These are phyloP conservation scores for Penicillium sp. DNA, from an alignment of 2,329 filamentous ascomycete genomes.

Conservation along the genomic window DNA sequence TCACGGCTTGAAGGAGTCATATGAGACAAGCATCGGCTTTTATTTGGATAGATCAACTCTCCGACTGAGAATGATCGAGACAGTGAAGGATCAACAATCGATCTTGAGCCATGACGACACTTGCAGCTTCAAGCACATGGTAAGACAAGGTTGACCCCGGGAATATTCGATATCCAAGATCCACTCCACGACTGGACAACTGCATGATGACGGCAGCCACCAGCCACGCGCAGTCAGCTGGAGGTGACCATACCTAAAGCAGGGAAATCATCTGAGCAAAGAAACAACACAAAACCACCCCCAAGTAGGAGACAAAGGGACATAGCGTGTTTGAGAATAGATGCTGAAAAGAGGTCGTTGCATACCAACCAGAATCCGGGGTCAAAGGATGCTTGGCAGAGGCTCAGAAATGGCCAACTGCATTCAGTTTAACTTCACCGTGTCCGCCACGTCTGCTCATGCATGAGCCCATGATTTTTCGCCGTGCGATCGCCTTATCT, in stretches of 20 bases:
- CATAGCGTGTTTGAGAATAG: not conserved
- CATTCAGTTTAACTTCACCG: not conserved
- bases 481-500: slow-evolving; percentile 8
- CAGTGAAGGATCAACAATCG: not conserved
- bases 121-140: not conserved
- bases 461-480: not conserved
- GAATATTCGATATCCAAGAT: not conserved
- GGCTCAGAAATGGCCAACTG: slow-evolving; percentile 14
- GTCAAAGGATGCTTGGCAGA: too few species aligned
- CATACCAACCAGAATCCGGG: slow-evolving; percentile 4
- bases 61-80: not conserved
- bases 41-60: not conserved
- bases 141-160: not conserved
- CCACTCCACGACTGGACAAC: slow-evolving; percentile 5
- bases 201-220: slow-evolving; percentile 22
- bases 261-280: slow-evolving; percentile 1
- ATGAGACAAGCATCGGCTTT: not conserved
- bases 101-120: not conserved
- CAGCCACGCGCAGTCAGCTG: slow-evolving; percentile 10
- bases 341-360: not conserved
- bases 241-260: slow-evolving; percentile 3
- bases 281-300: not conserved
- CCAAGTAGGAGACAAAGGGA: not conserved
- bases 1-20: not conserved
- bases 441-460: not conserved